These are phyloP conservation scores for Trametopsis cervina DNA, from an alignment of 768 basidiomycete species.

Conservation along the genomic window DNA sequence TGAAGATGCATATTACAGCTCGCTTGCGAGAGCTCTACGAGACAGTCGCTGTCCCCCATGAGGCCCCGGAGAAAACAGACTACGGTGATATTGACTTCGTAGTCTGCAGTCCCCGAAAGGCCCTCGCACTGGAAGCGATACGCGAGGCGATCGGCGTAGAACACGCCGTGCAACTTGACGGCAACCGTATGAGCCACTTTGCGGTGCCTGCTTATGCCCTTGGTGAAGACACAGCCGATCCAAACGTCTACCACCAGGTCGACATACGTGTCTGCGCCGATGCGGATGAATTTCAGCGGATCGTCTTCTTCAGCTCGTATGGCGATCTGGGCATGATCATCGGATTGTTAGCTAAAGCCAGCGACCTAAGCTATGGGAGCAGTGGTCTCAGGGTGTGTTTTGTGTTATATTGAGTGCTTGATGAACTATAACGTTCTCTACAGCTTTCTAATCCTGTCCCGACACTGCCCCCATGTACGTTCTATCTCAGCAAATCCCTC, in stretches of 20 bases:
- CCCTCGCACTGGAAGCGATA: slow-evolving; percentile 15
- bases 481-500: slow-evolving; percentile 45
- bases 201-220: slow-evolving; percentile 40
- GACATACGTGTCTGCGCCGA: slow-evolving; percentile 56
- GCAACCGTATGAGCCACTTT: slow-evolving; percentile 56
- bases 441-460: slow-evolving; percentile 28
- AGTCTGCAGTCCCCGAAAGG: slow-evolving; percentile 38
- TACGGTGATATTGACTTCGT: slow-evolving; percentile 69
- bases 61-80: slow-evolving; percentile 59
- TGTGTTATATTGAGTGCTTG: background rate
- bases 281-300: slow-evolving; percentile 41
- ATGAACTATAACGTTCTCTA: background rate
- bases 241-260: slow-evolving; percentile 39
- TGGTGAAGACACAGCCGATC: slow-evolving; percentile 30
- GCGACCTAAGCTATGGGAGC: slow-evolving; percentile 41
- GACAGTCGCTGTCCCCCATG: slow-evolving; percentile 47
- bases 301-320: slow-evolving; percentile 53
- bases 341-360: slow-evolving; percentile 44
- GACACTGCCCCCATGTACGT: slow-evolving; percentile 29
- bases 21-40: slow-evolving; percentile 41
- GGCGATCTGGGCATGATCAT: slow-evolving; percentile 72
- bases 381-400: slow-evolving; percentile 55
- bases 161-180: slow-evolving; percentile 39
- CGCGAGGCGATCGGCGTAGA: slow-evolving; percentile 40
- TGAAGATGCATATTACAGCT: slow-evolving; percentile 40